These are phyloP conservation scores for Eleusine coracana DNA, from an alignment of 176 grass and related monocot genomes.

Conservation along the genomic window DNA sequence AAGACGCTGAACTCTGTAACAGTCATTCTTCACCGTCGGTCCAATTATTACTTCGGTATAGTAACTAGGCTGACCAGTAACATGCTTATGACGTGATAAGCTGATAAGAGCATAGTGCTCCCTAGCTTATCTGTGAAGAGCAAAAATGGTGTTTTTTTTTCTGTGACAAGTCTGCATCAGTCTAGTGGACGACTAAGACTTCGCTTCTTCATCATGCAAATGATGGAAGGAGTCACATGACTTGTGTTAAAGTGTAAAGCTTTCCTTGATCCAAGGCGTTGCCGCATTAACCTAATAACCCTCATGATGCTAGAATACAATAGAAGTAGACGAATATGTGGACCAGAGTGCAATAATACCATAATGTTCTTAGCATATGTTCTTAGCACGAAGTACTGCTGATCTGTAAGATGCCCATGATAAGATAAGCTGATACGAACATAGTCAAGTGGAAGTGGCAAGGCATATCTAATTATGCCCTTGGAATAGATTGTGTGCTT, in stretches of 20 bases:
- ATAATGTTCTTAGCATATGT: background rate
- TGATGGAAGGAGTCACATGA: too few species aligned
- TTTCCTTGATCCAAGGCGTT: conserved; percentile 18
- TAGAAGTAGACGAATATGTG: background rate
- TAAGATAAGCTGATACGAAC: conserved; percentile 24
- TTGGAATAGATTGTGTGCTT: background rate
- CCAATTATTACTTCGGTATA: background rate
- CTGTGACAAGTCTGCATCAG: background rate
- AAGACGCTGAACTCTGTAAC: too few species aligned
- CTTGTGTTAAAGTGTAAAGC: background rate
- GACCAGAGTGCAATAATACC: background rate
- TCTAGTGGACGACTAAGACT: background rate
- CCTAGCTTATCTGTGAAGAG: too few species aligned
- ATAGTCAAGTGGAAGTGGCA: conserved; percentile 16
- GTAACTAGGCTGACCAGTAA: background rate
- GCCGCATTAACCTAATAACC: background rate
- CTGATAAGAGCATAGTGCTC: background rate
- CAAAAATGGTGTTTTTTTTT: too few species aligned
- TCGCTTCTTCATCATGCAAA: background rate
- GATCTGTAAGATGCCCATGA: conserved; percentile 4
- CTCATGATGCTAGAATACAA: background rate
- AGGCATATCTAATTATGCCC: background rate
- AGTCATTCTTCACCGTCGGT: background rate
- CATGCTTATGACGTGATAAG: background rate
- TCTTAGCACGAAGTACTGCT: background rate